Evolutionary conservation across 768 basidiomycete genomes (phyloP).

Genomic region (Leucocoprinus sp.): DNA sequence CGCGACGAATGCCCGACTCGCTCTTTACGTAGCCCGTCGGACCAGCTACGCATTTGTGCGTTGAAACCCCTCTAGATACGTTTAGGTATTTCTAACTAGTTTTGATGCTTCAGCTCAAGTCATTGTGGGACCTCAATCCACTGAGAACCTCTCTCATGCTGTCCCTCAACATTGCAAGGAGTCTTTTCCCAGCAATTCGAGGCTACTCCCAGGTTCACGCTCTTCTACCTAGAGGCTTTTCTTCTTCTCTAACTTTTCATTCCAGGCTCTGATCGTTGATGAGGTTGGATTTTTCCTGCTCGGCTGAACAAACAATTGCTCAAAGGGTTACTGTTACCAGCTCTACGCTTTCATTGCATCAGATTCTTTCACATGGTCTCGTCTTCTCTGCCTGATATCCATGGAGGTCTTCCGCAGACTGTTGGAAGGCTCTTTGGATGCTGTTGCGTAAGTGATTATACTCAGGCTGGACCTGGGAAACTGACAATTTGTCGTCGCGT

Average conservation of each 20-base stretch:
- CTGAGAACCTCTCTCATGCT: slow-evolving; percentile 65
- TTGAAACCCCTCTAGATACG: slow-evolving; percentile 11
- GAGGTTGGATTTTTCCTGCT: slow-evolving; percentile 43
- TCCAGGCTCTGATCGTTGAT: slow-evolving; percentile 69
- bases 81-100: slow-evolving; percentile 9
- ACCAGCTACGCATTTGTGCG: slow-evolving; percentile 50
- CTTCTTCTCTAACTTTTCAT: slow-evolving; percentile 16
- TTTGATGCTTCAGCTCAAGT: slow-evolving; percentile 25
- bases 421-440: slow-evolving; percentile 58
- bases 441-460: slow-evolving; percentile 55
- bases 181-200: slow-evolving; percentile 73
- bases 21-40: slow-evolving; percentile 42
- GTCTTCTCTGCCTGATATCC: slow-evolving; percentile 47
- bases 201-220: slow-evolving; percentile 66
- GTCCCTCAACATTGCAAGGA: slow-evolving; percentile 59
- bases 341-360: slow-evolving; percentile 63
- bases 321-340: slow-evolving; percentile 28
- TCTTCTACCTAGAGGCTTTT: slow-evolving; percentile 9
- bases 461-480: slow-evolving; percentile 11
- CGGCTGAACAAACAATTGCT: slow-evolving; percentile 13
- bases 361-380: slow-evolving; percentile 63
- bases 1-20: slow-evolving; percentile 46
- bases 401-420: slow-evolving; percentile 59
- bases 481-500: slow-evolving; percentile 14
- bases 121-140: slow-evolving; percentile 51